A percentile compares a stretch with the other conserved stretches of the same genome.
phyloP scores from a whole-genome alignment of 768 basidiomycete species.

The Russula griseocarnosa region DNA sequence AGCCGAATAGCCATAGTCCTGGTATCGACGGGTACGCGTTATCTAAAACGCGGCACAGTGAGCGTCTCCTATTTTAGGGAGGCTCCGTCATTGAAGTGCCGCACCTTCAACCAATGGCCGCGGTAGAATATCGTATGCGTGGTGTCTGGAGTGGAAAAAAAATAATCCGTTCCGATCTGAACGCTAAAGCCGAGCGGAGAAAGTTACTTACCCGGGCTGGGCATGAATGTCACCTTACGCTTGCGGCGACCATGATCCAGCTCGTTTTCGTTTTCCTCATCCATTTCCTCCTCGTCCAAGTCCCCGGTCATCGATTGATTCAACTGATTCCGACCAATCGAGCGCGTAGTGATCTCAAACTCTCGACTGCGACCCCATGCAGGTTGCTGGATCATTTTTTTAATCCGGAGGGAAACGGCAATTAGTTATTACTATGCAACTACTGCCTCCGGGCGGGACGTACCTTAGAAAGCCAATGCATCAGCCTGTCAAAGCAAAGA shows the following conservation, averaged over 20 bases:
- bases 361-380: slow-evolving; percentile 86
- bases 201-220: slow-evolving; percentile 61
- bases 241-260: slow-evolving; percentile 67
- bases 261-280: slow-evolving; percentile 57
- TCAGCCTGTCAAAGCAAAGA: slow-evolving; percentile 51
- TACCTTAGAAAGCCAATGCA: slow-evolving; percentile 87
- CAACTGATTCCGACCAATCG: slow-evolving; percentile 59
- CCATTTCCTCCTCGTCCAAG: slow-evolving; percentile 63
- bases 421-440: not conserved
- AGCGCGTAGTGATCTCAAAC: slow-evolving; percentile 84
- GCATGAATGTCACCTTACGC: slow-evolving; percentile 81
- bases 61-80: slow-evolving; percentile 24
- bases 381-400: slow-evolving; percentile 58
- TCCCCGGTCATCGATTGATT: slow-evolving; percentile 69
- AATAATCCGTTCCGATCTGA: slow-evolving; percentile 12
- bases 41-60: slow-evolving; percentile 45
- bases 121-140: slow-evolving; percentile 88
- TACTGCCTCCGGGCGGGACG: slow-evolving; percentile 25
- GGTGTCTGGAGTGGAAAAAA: slow-evolving; percentile 49
- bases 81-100: slow-evolving; percentile 30
- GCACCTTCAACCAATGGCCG: slow-evolving; percentile 81
- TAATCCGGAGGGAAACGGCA: slow-evolving; percentile 19
- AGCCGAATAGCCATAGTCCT: slow-evolving; percentile 68
- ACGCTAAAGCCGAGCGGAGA: slow-evolving; percentile 17
- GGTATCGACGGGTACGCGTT: slow-evolving; percentile 72